Evolutionary conservation across 106 monocot genomes (phyloP).

Genomic region (Acorus calamus): DNA sequence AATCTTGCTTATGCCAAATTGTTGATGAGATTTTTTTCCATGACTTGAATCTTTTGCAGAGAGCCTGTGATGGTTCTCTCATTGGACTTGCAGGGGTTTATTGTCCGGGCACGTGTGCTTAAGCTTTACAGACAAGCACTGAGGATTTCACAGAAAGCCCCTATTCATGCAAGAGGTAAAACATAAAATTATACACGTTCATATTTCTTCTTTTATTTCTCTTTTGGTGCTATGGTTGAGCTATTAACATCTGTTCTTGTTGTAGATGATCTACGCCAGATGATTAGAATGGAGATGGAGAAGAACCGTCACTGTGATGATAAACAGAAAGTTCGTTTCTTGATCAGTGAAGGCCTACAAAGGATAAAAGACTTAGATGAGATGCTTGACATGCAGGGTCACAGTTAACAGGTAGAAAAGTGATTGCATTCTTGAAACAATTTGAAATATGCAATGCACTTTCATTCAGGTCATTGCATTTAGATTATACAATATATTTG

Average conservation of each 20-base stretch:
- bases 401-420: constrained; percentile 10
- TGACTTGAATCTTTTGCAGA: no score
- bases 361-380: constrained; percentile 81
- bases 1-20: no score
- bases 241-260: not conserved
- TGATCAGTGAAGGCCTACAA: constrained; percentile 70
- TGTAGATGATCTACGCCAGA: constrained; percentile 56
- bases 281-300: constrained; percentile 61
- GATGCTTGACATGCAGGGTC: constrained; percentile 86
- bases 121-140: constrained; percentile 76
- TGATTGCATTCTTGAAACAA: no score
- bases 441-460: no score
- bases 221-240: not conserved
- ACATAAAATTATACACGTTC: not conserved
- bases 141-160: constrained; percentile 42
- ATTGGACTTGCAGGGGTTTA: constrained; percentile 73
- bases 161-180: constrained; percentile 58
- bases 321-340: constrained; percentile 63
- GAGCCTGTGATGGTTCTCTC: constrained; percentile 21
- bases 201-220: constrained; percentile 1
- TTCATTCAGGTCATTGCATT: no score
- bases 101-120: constrained; percentile 60
- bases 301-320: constrained; percentile 56
- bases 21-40: no score
- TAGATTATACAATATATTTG: no score